phyloP scores from a whole-genome alignment of 2,329 filamentous ascomycete species.

The Aspergillus sp. region DNA sequence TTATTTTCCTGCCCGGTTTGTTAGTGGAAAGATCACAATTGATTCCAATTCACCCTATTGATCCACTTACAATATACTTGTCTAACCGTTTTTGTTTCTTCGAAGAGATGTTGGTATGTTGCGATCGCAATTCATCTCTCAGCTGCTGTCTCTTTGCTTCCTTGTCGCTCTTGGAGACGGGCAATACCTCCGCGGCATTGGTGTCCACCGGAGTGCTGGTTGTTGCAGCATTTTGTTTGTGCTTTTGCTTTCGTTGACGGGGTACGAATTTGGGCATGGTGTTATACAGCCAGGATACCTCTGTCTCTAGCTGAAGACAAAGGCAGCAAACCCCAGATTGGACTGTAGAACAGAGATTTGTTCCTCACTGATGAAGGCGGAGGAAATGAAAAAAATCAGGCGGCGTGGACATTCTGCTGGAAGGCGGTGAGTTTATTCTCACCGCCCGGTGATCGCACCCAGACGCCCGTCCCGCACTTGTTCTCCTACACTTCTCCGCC shows the following conservation, averaged over 20 bases:
- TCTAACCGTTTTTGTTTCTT: slow-evolving; percentile 69
- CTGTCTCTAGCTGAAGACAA: slow-evolving; percentile 14
- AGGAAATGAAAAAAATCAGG: slow-evolving; percentile 19
- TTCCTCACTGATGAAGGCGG: slow-evolving; percentile 7
- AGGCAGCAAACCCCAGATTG: slow-evolving; percentile 4
- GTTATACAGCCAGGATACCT: slow-evolving; percentile 8
- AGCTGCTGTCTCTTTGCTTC: slow-evolving; percentile 54
- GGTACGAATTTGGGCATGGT: slow-evolving; percentile 53
- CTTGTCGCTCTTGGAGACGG: slow-evolving; percentile 53
- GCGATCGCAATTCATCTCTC: slow-evolving; percentile 54
- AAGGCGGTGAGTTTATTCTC: slow-evolving; percentile 13
- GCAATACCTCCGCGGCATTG: slow-evolving; percentile 42
- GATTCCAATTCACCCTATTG: background rate
- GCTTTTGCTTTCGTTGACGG: slow-evolving; percentile 59
- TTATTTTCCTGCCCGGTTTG: slow-evolving; percentile 68
- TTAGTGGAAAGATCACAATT: slow-evolving; percentile 15
- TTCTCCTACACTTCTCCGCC: background rate
- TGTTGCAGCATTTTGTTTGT: slow-evolving; percentile 32
- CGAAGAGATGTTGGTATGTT: slow-evolving; percentile 56
- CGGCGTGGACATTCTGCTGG: slow-evolving; percentile 26
- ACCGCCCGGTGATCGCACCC: slow-evolving; percentile 15
- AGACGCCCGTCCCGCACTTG: background rate
- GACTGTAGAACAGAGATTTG: slow-evolving; percentile 6
- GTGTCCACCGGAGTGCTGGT: slow-evolving; percentile 43
- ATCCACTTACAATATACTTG: slow-evolving; percentile 60